Percentiles rank a stretch among this genome's conserved stretches.
phyloP scores from a whole-genome alignment of 2,329 filamentous ascomycete species.

The Sphaerulina vaccinii region DNA sequence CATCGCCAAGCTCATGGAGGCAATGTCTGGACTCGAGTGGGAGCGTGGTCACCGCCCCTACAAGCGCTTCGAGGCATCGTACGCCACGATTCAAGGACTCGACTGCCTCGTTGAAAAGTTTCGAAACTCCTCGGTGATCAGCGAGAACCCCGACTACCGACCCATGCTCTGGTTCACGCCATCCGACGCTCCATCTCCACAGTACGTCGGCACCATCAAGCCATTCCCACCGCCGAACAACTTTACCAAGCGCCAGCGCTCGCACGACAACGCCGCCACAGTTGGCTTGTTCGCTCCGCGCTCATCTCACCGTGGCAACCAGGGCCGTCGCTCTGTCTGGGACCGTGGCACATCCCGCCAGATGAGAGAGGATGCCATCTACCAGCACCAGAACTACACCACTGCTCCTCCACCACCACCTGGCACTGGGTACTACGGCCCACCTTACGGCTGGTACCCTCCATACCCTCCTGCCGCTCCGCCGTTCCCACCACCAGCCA shows the following conservation, averaged over 20 bases:
- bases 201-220: constrained; percentile 68
- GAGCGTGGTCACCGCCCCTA: constrained; percentile 61
- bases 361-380: constrained; percentile 32
- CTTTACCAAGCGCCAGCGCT: constrained; percentile 80
- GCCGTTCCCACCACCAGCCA: not conserved
- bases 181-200: constrained; percentile 38
- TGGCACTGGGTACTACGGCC: not conserved
- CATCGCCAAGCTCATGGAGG: constrained; percentile 24
- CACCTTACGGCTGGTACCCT: not conserved
- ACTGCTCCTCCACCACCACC: constrained; percentile 8
- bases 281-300: constrained; percentile 84
- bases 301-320: constrained; percentile 66
- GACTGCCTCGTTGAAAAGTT: constrained; percentile 93
- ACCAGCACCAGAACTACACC: constrained; percentile 12
- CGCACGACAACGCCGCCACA: constrained; percentile 81
- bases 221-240: constrained; percentile 79
- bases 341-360: constrained; percentile 68
- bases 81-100: constrained; percentile 94
- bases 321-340: constrained; percentile 72
- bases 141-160: constrained; percentile 75
- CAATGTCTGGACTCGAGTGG: constrained; percentile 57
- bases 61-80: constrained; percentile 87
- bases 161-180: constrained; percentile 71
- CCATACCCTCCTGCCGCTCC: constrained; percentile 1
- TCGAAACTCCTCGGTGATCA: constrained; percentile 93